Conservation (phyloP, 1,139 yeast species). For the Scheffersomyces segobiensis region DNA sequence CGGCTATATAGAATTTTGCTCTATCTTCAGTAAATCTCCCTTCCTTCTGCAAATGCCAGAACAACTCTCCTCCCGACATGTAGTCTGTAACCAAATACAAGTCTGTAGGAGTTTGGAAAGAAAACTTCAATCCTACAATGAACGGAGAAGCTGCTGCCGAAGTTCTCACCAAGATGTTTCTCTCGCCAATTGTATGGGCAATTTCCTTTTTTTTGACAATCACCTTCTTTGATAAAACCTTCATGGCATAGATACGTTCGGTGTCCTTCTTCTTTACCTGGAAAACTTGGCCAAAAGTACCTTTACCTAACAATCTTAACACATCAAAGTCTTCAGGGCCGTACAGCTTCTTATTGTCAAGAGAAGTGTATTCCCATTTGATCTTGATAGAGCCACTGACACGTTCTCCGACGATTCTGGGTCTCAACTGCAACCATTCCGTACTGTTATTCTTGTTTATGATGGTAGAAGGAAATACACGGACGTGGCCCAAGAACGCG, state of each 20-base stretch:
- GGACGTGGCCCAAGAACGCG: slow-evolving; percentile 80
- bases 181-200: slow-evolving; percentile 96
- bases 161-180: slow-evolving; percentile 90
- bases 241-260: slow-evolving; percentile 92
- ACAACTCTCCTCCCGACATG: slow-evolving; percentile 97
- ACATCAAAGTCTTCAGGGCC: slow-evolving; percentile 96
- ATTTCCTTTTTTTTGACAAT: slow-evolving; percentile 96
- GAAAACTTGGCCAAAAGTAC: slow-evolving; percentile 96
- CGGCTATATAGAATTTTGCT: slow-evolving; percentile 95
- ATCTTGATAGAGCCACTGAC: slow-evolving; percentile 75
- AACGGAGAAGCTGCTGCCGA: slow-evolving; percentile 78
- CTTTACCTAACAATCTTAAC: slow-evolving; percentile 85
- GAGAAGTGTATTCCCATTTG: slow-evolving; percentile 67
- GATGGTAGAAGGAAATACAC: slow-evolving; percentile 66
- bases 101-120: slow-evolving; percentile 93
- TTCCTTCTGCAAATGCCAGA: slow-evolving; percentile 96
- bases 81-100: slow-evolving; percentile 92
- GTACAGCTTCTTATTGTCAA: slow-evolving; percentile 67
- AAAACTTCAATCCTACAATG: slow-evolving; percentile 90
- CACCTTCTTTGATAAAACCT: slow-evolving; percentile 87
- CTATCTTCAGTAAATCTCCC: slow-evolving; percentile 90
- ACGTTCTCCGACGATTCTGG: slow-evolving; percentile 74
- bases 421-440: slow-evolving; percentile 73
- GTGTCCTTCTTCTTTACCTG: slow-evolving; percentile 92
- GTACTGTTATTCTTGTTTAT: slow-evolving; percentile 35